These are phyloP conservation scores for Picea engelmannii DNA, from an alignment of 83 land plant genomes.

Conservation along the genomic window DNA sequence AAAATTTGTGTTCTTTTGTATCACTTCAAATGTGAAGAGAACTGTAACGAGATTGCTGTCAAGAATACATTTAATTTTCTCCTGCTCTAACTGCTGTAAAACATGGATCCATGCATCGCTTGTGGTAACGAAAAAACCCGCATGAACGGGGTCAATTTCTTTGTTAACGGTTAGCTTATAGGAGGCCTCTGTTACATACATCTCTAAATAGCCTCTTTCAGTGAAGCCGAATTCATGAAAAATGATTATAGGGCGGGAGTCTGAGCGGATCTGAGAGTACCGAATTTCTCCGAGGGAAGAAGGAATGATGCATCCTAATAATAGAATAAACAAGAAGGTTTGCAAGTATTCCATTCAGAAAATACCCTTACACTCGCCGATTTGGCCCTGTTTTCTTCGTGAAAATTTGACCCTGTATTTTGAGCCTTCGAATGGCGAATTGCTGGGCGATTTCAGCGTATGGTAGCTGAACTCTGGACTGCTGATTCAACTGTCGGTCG, in stretches of 20 bases:
- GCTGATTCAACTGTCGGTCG: too few relatives aligned
- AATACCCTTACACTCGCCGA: too few relatives aligned
- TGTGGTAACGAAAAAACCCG: conserved; percentile 32
- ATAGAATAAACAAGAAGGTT: too few relatives aligned
- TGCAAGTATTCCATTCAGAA: too few relatives aligned
- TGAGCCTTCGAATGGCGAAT: too few relatives aligned
- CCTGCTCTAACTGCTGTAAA: background rate
- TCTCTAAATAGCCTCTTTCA: conserved; percentile 20
- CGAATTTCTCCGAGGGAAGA: conserved; percentile 35
- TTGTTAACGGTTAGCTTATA: background rate
- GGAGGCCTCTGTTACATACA: conserved; percentile 21
- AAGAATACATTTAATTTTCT: background rate
- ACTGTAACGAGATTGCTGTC: background rate
- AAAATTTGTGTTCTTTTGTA: background rate
- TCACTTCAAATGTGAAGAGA: background rate
- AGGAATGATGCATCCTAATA: too few relatives aligned
- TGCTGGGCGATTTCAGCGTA: too few relatives aligned
- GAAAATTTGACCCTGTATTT: too few relatives aligned
- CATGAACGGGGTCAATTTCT: conserved; percentile 10
- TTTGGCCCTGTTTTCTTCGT: too few relatives aligned
- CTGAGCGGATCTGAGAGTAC: conserved; percentile 23
- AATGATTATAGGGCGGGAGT: conserved; percentile 39
- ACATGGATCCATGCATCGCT: conserved; percentile 10
- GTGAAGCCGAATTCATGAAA: conserved; percentile 58
- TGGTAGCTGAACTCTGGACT: too few relatives aligned